Evolutionary conservation across 441 rosid species (phyloP).

Genomic region (Erodium texanum): DNA sequence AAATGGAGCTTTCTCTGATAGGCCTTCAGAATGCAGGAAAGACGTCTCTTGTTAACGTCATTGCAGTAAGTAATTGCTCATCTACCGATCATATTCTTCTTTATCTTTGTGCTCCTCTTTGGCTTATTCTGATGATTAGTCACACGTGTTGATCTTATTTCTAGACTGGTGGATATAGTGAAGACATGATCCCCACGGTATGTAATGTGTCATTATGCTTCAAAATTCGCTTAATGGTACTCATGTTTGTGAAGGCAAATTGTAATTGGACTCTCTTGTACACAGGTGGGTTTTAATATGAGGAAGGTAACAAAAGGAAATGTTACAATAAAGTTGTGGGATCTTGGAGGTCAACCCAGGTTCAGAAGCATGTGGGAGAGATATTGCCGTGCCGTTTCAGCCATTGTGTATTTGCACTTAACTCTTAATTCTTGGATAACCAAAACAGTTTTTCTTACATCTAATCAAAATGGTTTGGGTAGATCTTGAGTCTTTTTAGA

Average conservation of each 20-base stretch:
- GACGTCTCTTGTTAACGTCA: constrained; percentile 20
- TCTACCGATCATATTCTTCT: background rate
- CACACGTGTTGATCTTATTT: background rate
- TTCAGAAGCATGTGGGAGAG: constrained; percentile 4
- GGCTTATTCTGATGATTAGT: background rate
- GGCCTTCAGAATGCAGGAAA: constrained; percentile 21
- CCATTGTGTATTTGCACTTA: background rate
- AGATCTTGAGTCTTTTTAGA: too few species aligned
- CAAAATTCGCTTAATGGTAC: too few species aligned
- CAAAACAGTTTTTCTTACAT: too few species aligned
- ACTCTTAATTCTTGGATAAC: too few species aligned
- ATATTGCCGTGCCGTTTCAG: constrained; percentile 6
- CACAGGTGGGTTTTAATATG: background rate
- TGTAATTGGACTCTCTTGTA: background rate
- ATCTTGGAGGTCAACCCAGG: constrained; percentile 5
- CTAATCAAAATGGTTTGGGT: too few species aligned
- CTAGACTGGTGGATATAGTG: constrained; percentile 7
- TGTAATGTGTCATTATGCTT: too few species aligned
- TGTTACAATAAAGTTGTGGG: constrained; percentile 4
- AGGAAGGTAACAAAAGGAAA: constrained; percentile 5
- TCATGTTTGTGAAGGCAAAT: too few species aligned
- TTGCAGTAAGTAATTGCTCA: constrained; percentile 13
- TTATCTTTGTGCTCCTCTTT: background rate
- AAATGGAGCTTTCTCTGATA: constrained; percentile 20
- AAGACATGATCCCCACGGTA: constrained; percentile 8